Base-by-base conservation (phyloP, 352 stramenopile species). In the Globisporangium nodosum region DNA sequence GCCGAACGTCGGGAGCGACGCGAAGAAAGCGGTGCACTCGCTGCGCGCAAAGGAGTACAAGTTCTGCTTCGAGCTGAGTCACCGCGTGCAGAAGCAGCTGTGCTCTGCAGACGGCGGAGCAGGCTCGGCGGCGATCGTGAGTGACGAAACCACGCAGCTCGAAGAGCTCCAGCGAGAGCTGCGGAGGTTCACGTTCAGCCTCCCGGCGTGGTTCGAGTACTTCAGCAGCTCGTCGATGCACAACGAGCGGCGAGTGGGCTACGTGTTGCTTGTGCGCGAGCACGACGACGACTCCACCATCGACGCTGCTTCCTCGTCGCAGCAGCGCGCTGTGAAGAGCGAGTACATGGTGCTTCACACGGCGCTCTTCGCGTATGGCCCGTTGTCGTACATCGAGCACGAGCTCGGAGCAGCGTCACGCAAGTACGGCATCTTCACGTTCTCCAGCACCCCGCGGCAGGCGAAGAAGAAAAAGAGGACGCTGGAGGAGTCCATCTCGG, bases 191-290 rank as follows among this genome's bases (percentile, higher is more conserved):
- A 66, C 71, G 11, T 72, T 87, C 31, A 66, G 37, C 5, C 54
- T 84, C 8, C 69, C 69, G 2, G 63, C 61, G 7, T 87, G 77
- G 77, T 69, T 87, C 42, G 77, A 87, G 56, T 87, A 87, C 57
- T 73, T 79, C 27, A 81, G 72, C 51, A 73, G 56, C 20, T 74
- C 69, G 0, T 50, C 33, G 16, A 63, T 67, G 3, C 66, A 71
- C 50, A 56, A 61, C 3, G 68, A 85, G 42, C 64, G 74, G n/a
- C 75, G 74, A 27, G 73, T 85, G 1, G 77, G 66, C 0, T 87
- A 87, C 43, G 68, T 69, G 0, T 31, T 87, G 51, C 65, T 66
- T 1, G 64, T 87, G 3, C 63, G 63, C 8, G 65, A 76, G 37
- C 59, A 56, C 4, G 49, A 27, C 24, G 30, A 49, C 18, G 30